Evolutionary conservation across 306 rosid species (phyloP).

Genomic region (Fragaria nilgerrensis): DNA sequence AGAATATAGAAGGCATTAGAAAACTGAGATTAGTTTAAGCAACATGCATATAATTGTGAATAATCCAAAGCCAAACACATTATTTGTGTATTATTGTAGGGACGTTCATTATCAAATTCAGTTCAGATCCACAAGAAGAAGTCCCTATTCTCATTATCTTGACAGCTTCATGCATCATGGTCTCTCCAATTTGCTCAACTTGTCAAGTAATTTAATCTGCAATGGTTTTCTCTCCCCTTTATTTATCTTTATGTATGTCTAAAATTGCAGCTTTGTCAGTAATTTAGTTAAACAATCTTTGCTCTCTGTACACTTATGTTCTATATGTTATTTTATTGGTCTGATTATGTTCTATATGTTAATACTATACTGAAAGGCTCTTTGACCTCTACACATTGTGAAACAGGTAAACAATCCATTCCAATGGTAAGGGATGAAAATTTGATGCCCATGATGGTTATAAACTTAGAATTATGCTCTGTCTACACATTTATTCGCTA

Average conservation of each 20-base stretch:
- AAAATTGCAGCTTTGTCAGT: constrained; percentile 5
- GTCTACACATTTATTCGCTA: too few species aligned
- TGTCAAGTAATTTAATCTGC: not conserved
- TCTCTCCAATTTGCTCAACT: not conserved
- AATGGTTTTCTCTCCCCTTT: not conserved
- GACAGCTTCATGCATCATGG: constrained; percentile 6
- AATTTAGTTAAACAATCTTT: not conserved
- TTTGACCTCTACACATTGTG: not conserved
- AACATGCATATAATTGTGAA: not conserved
- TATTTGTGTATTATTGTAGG: not conserved
- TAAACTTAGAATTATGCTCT: too few species aligned
- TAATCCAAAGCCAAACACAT: not conserved
- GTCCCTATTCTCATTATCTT: not conserved
- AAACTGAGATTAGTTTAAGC: not conserved
- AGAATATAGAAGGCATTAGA: too few species aligned
- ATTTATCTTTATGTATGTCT: not conserved
- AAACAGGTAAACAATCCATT: not conserved
- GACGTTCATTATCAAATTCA: not conserved
- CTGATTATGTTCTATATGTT: not conserved
- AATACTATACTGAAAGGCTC: not conserved
- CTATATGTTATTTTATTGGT: not conserved
- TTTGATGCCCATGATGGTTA: not conserved
- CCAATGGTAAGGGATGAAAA: not conserved
- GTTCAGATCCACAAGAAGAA: not conserved
- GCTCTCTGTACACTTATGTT: not conserved